phyloP scores from a whole-genome alignment of 768 basidiomycete species.

The Pleurotus platypus region DNA sequence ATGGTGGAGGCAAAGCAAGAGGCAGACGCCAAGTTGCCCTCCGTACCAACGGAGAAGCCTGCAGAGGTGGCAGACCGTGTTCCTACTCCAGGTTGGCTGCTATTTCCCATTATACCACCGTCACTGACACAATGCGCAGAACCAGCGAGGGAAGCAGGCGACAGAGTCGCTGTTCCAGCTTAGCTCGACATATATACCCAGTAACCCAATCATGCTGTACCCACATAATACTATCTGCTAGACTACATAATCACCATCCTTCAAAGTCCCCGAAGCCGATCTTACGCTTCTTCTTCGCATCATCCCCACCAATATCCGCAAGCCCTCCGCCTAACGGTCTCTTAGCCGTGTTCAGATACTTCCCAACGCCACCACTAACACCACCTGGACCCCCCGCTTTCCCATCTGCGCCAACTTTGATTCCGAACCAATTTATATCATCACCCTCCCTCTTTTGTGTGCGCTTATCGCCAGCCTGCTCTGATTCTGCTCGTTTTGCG shows the following conservation, averaged over 20 bases:
- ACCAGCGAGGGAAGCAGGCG: constrained; percentile 10
- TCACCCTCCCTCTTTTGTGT: constrained; percentile 54
- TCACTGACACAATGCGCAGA: constrained; percentile 9
- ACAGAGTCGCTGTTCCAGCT: constrained; percentile 30
- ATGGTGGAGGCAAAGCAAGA: constrained; percentile 23
- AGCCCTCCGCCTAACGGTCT: constrained; percentile 29
- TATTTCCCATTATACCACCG: not conserved
- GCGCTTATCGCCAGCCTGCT: constrained; percentile 25
- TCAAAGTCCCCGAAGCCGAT: constrained; percentile 91
- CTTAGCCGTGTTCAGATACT: constrained; percentile 62
- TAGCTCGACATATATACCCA: constrained; percentile 11
- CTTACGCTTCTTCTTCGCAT: constrained; percentile 76
- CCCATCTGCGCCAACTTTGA: constrained; percentile 62
- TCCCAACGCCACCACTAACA: constrained; percentile 56
- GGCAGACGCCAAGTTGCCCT: constrained; percentile 42
- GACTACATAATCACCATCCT: constrained; percentile 53
- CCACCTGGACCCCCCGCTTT: constrained; percentile 24
- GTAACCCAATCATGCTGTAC: not conserved
- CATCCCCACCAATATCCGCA: constrained; percentile 26
- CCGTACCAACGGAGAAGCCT: constrained; percentile 47
- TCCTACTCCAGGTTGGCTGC: constrained; percentile 26
- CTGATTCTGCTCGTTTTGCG: constrained; percentile 49
- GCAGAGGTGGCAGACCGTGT: constrained; percentile 14
- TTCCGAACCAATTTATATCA: constrained; percentile 84
- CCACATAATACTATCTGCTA: constrained; percentile 4